These are phyloP conservation scores for Leersia perrieri DNA, from an alignment of 176 grass and related monocot genomes.

Conservation along the genomic window DNA sequence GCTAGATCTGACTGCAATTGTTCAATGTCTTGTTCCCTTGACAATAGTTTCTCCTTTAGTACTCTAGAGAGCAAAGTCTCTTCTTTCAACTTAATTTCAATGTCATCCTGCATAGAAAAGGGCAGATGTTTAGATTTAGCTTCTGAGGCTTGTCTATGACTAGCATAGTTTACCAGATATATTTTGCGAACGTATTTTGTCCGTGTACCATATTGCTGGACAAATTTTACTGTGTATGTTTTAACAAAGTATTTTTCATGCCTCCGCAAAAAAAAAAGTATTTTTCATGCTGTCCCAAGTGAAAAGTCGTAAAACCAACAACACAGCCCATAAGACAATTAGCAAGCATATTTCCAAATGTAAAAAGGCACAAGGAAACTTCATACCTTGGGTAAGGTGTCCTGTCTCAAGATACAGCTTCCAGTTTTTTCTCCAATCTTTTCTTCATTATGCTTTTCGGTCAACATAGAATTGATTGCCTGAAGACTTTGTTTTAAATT, in stretches of 20 bases:
- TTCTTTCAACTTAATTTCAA: slow-evolving; percentile 61
- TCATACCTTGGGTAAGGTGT: slow-evolving; percentile 35
- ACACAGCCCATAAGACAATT: neutral
- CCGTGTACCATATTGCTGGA: neutral
- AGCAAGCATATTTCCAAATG: neutral
- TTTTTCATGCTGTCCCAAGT: slow-evolving; percentile 3
- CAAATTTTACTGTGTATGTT: slow-evolving; percentile 9
- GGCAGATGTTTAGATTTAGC: slow-evolving; percentile 10
- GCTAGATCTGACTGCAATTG: slow-evolving; percentile 63
- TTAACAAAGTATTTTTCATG: slow-evolving; percentile 7
- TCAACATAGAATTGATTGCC: slow-evolving; percentile 38
- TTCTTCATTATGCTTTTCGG: slow-evolving; percentile 48
- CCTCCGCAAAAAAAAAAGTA: too few relatives aligned
- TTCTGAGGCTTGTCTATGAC: neutral
- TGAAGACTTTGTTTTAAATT: slow-evolving; percentile 55
- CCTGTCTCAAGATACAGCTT: slow-evolving; percentile 17
- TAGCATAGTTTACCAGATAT: neutral
- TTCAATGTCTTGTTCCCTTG: slow-evolving; percentile 59
- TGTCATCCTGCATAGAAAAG: slow-evolving; percentile 52
- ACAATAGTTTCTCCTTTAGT: slow-evolving; percentile 63
- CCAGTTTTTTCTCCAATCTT: neutral
- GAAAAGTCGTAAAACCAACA: slow-evolving; percentile 1
- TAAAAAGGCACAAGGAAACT: slow-evolving; percentile 7
- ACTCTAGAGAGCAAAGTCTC: slow-evolving; percentile 59
- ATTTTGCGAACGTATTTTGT: neutral